Base-by-base conservation (phyloP, 2,329 filamentous ascomycete genomes). In the Ophiostoma pallidulum region DNA sequence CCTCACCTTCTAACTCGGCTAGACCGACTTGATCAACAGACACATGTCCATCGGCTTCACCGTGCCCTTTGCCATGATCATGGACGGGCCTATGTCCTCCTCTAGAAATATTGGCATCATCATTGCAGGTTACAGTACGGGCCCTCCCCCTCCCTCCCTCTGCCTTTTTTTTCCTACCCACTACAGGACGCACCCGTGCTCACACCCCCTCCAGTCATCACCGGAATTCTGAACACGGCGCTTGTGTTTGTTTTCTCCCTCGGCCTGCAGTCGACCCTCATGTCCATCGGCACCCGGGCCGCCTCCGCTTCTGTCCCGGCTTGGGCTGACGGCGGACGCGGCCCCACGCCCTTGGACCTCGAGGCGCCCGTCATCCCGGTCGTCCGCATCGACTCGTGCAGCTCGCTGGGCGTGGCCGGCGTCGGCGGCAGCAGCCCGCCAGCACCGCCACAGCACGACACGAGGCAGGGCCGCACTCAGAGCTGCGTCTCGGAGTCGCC, bases 1-100 rank as follows among this genome's bases (percentile, higher is more conserved):
- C n/a, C n/a, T n/a, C n/a, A n/a, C n/a, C n/a, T n/a, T n/a, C n/a
- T n/a, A n/a, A n/a, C n/a, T n/a, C n/a, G n/a, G n/a, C n/a, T n/a
- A 75, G 71, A 63, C 73, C 19, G 66, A 75, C 41, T 64, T 75
- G 9, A 64, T 75, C 45, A 76, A 76, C 52, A 59, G 64, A 3
- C 69, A 76, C 55, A 66, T 76, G 53, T 72, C 72, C 0, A 56
- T 74, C 6, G 73, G 70, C 3, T 76, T 76, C 53, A 67, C 69
- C 0, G 64, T 75, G 3, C 73, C 73, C 0, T 64, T 76, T 3
- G 59, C 74, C 2, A 69, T 69, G 62, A 64, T 75, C 13, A 65
- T 66, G 33, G 55, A 60, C 51, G 65, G 7, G 54, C 64, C 10
- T 51, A 68, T 8, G 57, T 60, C 16, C 54, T 57, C 58, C 16